Evolutionary conservation across 805 yeast genomes (phyloP), one percentile per base, ranked within the genome.

Genomic region (Kodamaea kaohsiungensis): DNA sequence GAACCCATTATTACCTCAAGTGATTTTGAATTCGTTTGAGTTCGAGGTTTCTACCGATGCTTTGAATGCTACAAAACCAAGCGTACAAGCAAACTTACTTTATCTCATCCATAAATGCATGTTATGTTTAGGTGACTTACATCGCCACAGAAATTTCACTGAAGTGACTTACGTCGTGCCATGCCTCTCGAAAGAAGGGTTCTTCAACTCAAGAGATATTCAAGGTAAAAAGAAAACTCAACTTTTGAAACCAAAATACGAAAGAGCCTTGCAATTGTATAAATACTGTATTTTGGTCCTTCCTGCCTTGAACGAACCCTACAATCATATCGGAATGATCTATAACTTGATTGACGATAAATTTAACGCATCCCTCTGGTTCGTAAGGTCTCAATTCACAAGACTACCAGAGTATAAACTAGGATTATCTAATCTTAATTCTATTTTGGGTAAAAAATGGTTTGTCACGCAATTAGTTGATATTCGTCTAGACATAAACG

Each of bases 261-360:
- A 58, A 2, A 64, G 60, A 47, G 60, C 78, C 1, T 55, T 73
- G 30, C 61, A 59, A 33, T 69, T 63, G 56, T 83, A 85, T 60
- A 76, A 80, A 48, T 66, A 75, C 46, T 84, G 90, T 16, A 78
- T 83, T 33, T 62, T 81, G 25, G 68, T 87, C 16, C 66, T 86
- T 25, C 92, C 93, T 1, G 82, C 89, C 0, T 74, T 85, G 53
- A 88, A 88, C 51, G 91, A 86, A 61, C 86, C 84, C 27, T 81
- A 81, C 59, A 83, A 83, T 59, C 85, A 83, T 59, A 75, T 82
- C 48, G 89, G 86, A 2, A 79, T 75, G 63, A 71, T 76, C 18
- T 58, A 61, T 56, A 75, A 75, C 55, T 49, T 65, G n/a, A 54
- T 73, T 48, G 80, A 76, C 53, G 81, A 79, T 56, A 76, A 76